Percentiles rank a stretch among this genome's conserved stretches.
Conservation (phyloP, 352 stramenopile genomes). For the Globisporangium solare region DNA sequence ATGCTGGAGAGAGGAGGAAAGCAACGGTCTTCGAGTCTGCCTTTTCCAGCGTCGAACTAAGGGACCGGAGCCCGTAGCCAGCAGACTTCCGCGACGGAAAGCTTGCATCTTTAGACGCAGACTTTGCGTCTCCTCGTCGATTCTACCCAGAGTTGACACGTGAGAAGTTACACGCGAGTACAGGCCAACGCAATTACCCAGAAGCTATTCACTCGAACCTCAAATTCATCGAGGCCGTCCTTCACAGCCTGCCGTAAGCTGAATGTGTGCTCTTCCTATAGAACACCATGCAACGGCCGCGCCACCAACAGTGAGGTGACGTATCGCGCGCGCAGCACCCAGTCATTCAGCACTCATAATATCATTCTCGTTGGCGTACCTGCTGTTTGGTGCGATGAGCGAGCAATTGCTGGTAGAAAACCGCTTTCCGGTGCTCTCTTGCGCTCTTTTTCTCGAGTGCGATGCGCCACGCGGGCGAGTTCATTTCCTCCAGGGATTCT, state of each 20-base stretch:
- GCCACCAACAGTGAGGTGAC: neutral
- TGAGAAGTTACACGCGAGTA: neutral
- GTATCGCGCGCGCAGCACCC: neutral
- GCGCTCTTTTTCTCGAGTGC: conserved; percentile 56
- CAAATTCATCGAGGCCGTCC: conserved; percentile 54
- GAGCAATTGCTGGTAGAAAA: conserved; percentile 54
- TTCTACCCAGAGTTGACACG: neutral
- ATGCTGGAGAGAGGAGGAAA: conserved; percentile 1
- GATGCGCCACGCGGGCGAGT: conserved; percentile 58
- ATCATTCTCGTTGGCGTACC: conserved; percentile 11
- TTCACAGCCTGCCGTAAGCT: conserved; percentile 49
- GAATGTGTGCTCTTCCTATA: conserved; percentile 38
- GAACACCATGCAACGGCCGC: conserved; percentile 1
- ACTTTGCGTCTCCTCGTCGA: conserved; percentile 1
- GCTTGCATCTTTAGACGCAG: neutral
- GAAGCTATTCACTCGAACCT: conserved; percentile 26
- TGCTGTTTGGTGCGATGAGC: conserved; percentile 35
- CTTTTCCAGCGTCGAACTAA: conserved; percentile 41
- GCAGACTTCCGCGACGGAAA: conserved; percentile 38
- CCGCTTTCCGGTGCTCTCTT: conserved; percentile 46
- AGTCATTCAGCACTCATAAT: no score
- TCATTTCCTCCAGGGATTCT: conserved; percentile 59
- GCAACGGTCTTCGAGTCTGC: conserved; percentile 6
- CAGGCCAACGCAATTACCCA: neutral
- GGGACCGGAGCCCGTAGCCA: conserved; percentile 62